Base-by-base conservation (phyloP, 2,329 filamentous ascomycete species). In the Aspergillus flavus region DNA sequence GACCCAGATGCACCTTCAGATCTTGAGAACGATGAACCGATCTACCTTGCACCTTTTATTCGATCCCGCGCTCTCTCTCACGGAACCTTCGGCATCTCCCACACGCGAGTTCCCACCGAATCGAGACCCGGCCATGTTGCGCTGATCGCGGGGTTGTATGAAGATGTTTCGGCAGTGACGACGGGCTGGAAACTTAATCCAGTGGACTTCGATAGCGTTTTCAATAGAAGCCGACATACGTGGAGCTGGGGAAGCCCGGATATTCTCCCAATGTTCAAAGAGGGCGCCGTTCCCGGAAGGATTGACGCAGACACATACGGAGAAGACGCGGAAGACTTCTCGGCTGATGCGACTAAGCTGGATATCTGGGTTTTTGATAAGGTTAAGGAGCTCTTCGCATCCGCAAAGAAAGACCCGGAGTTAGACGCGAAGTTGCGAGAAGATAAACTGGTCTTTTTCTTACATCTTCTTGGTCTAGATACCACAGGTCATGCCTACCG, bases 241-340 rank as follows among this genome's bases (percentile, higher is more conserved):
- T 99, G 95, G 95, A 97, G 94, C 78, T 99, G 95, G 95, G 95
- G 95, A 2, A 97, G 94, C 74, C 95, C 95, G 1, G 95, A 99
- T 79, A 99, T 99, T 72, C 80, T 99, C 68, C 92, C 92, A 60
- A 99, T 99, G 95, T 99, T 99, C 75, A 89, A 96, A 75, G 86
- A 93, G 62, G 95, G 95, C n/a, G 94, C 95, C 28, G 88, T 92
- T 11, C 91, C 92, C 0, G 94, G 94, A 9, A 86, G 91, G 66
- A 91, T 99, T 1, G 92, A 97, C 77, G 90, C 92, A n/a, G 90
- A 90, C 68, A 92, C 85, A 63, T 99, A 99, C 74, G 87, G 86
- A 11, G 85, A 91, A 43, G 94, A 97, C 67, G 87, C 89, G 39
- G 95, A 99, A 79, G 94, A 99, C 76, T 98, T 93, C 75, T 95